Evolutionary conservation across 2,329 filamentous ascomycete genomes (phyloP).

Genomic region (Pseudogymnoascus sp.): DNA sequence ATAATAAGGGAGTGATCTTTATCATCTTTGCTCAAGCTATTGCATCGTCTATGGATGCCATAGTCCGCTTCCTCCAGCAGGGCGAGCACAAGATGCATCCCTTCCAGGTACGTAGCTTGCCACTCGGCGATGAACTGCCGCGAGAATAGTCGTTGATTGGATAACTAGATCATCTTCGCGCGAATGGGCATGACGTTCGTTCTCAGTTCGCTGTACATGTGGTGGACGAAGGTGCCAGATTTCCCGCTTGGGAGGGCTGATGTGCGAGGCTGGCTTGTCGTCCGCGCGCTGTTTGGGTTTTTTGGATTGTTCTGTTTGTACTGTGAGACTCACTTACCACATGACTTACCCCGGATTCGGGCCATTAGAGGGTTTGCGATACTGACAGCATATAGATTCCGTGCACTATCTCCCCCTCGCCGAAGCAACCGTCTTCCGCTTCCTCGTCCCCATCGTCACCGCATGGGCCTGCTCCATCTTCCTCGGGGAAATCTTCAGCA

Average conservation of each 20-base stretch:
- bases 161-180: conserved; percentile 30
- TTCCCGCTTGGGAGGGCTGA: conserved; percentile 61
- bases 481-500: conserved; percentile 65
- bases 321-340: conserved; percentile 15
- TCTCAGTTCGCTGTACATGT: conserved; percentile 55
- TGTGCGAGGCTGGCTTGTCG: conserved; percentile 58
- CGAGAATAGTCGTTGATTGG: not conserved
- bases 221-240: conserved; percentile 55
- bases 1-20: conserved; percentile 63
- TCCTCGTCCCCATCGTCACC: conserved; percentile 71
- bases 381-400: conserved; percentile 19
- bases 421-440: conserved; percentile 85
- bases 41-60: conserved; percentile 76
- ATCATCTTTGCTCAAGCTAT: conserved; percentile 72
- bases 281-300: conserved; percentile 62
- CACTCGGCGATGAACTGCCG: not conserved
- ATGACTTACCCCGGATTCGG: not conserved
- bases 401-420: conserved; percentile 70
- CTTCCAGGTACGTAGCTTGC: conserved; percentile 55
- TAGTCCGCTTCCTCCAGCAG: conserved; percentile 66
- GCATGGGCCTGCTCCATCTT: conserved; percentile 73
- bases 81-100: conserved; percentile 67
- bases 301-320: conserved; percentile 62
- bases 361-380: not conserved
- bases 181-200: conserved; percentile 24